Percentiles rank a stretch among this genome's conserved stretches.
Conservation (phyloP, 257 asterid genomes). For the Rubia yunnanensis region DNA sequence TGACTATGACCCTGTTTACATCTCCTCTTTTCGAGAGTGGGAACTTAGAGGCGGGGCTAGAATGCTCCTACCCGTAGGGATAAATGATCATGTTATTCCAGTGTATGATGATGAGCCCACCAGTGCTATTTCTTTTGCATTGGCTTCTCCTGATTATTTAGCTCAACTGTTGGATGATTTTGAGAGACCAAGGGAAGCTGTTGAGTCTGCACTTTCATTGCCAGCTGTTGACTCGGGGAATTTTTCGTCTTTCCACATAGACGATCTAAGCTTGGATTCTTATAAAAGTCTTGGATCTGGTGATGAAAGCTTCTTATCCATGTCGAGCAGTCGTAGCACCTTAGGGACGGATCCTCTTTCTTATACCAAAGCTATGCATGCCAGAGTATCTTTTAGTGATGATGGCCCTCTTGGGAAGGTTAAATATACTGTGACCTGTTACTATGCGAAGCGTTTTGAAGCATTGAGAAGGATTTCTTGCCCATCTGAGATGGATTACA, state of each 20-base stretch:
- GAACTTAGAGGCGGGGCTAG: slow-evolving; percentile 66
- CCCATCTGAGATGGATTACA: slow-evolving; percentile 73
- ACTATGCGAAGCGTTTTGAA: slow-evolving; percentile 77
- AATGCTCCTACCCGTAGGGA: slow-evolving; percentile 60
- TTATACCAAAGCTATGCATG: slow-evolving; percentile 56
- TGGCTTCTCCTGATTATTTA: slow-evolving; percentile 49
- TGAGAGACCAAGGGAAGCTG: slow-evolving; percentile 43
- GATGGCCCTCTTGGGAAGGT: slow-evolving; percentile 71
- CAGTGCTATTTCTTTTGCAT: slow-evolving; percentile 73
- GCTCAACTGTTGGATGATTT: slow-evolving; percentile 54
- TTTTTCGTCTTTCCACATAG: slow-evolving; percentile 42
- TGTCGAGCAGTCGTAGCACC: slow-evolving; percentile 46
- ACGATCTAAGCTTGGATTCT: slow-evolving; percentile 55
- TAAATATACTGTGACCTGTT: slow-evolving; percentile 66
- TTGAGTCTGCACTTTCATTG: slow-evolving; percentile 29
- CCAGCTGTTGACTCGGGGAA: slow-evolving; percentile 42
- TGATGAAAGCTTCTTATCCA: slow-evolving; percentile 56
- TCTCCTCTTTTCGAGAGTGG: slow-evolving; percentile 56
- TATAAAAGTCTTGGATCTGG: slow-evolving; percentile 51
- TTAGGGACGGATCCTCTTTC: slow-evolving; percentile 53
- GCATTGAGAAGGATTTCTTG: slow-evolving; percentile 80
- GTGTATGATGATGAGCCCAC: slow-evolving; percentile 98
- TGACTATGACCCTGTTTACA: slow-evolving; percentile 58
- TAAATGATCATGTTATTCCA: slow-evolving; percentile 62
- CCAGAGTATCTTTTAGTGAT: slow-evolving; percentile 52